Evolutionary conservation across 2,329 filamentous ascomycete genomes (phyloP), one percentile per base, ranked within the genome.

Genomic region (Botrytis tulipae): DNA sequence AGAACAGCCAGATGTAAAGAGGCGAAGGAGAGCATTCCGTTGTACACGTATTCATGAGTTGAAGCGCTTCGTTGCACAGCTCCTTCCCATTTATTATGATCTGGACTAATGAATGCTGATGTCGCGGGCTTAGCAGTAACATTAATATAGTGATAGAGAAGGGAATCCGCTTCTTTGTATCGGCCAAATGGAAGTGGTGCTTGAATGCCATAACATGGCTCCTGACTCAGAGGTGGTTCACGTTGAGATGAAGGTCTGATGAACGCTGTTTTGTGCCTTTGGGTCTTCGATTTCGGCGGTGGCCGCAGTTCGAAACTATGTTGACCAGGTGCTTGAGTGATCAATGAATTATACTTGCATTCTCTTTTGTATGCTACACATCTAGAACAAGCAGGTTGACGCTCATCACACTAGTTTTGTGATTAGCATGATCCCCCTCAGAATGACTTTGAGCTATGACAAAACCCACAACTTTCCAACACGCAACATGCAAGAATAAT

Each of bases 321-420:
- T 59, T 72, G 70, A 18, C 70, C 70, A 6, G 70, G 70, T 20
- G 61, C 46, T 35, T 66, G 70, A 14, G 35, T 57, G 48, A 72
- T 46, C 25, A 67, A 37, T 25, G 60, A 67, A 60, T 60, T 72
- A 29, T 72, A 72, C 12, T 3, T 72, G 29, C 70, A 72, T 60
- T 68, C 70, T 72, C 70, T 35, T n/a, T 72, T 46, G 48, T 72
- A 72, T 59, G 61, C n/a, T 29, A 20, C 44, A 29, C 70, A 72
- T 59, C 70, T 72, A n/a, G 61, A 59, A 46, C 70, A 72, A 14
- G 35, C 32, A 20, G 70, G 70, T 12, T 72, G 70, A 29, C n/a
- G 46, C 37, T 72, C 70, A 57, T 72, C 70, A 32, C 70, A 72
- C 70, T 72, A 59, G 40, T 54, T 16, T 29, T 42, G 25, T 2